Conservation (phyloP, 164 flowering plant genomes). For the Vitis riparia region DNA sequence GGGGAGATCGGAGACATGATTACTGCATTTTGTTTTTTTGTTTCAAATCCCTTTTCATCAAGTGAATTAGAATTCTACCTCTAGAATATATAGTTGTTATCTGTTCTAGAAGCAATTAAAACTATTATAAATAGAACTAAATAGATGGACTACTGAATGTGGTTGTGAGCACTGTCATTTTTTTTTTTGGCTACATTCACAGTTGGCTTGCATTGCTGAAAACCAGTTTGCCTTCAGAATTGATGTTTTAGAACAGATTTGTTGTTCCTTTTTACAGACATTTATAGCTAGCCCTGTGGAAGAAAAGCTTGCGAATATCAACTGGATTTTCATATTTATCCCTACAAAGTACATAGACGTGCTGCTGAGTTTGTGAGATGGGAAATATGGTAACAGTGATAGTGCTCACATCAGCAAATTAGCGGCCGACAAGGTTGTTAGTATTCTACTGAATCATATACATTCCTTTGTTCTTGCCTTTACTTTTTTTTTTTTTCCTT, state of each 20-base stretch:
- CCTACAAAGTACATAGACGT: constrained; percentile 12
- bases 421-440: neutral
- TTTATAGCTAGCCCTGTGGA: constrained; percentile 23
- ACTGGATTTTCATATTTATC: neutral
- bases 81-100: too few species aligned
- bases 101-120: too few species aligned
- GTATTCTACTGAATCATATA: neutral
- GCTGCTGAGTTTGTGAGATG: constrained; percentile 5
- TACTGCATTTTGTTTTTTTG: too few species aligned
- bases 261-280: constrained; percentile 18
- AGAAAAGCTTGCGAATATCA: neutral
- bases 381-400: neutral
- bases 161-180: too few species aligned
- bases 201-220: neutral
- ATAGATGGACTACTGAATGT: too few species aligned
- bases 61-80: too few species aligned
- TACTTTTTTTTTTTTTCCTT: neutral
- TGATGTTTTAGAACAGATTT: neutral
- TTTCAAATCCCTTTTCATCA: too few species aligned
- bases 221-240: neutral
- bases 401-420: neutral
- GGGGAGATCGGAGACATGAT: too few species aligned
- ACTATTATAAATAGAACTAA: too few species aligned
- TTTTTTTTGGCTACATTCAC: neutral
- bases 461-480: neutral